A percentile compares a stretch with the other conserved stretches of the same genome.
Evolutionary conservation across 441 rosid species (phyloP).

Genomic region (Adansonia grandidieri): DNA sequence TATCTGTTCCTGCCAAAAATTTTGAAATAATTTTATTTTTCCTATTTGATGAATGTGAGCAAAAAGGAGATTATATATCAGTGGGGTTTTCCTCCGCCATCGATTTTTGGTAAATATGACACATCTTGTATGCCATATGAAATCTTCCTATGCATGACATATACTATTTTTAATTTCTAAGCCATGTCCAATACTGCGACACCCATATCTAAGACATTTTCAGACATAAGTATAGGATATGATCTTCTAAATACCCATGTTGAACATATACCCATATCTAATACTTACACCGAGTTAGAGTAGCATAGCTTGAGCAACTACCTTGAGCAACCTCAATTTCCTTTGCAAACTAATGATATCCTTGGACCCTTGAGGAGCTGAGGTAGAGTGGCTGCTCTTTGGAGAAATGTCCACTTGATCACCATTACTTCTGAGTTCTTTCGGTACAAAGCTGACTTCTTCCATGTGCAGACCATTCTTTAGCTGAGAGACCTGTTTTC

Average conservation of each 20-base stretch:
- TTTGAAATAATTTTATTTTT: constrained; percentile 15
- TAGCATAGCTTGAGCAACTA: constrained; percentile 15
- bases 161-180: constrained; percentile 15
- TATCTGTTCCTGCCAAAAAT: constrained; percentile 21
- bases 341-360: constrained; percentile 27
- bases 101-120: neutral
- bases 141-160: constrained; percentile 9
- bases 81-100: neutral
- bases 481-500: constrained; percentile 52
- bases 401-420: constrained; percentile 23
- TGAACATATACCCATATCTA: too few species aligned
- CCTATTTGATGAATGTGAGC: constrained; percentile 8
- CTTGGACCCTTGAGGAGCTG: constrained; percentile 20
- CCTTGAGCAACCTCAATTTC: constrained; percentile 33
- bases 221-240: too few species aligned
- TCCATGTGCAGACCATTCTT: constrained; percentile 55
- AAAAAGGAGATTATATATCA: constrained; percentile 3
- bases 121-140: neutral
- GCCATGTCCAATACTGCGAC: too few species aligned
- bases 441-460: constrained; percentile 31
- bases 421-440: constrained; percentile 22
- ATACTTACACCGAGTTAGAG: too few species aligned
- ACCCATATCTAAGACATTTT: too few species aligned
- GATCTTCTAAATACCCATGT: too few species aligned
- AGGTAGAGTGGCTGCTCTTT: constrained; percentile 21